A percentile compares a stretch with the other conserved stretches of the same genome.
phyloP scores from a whole-genome alignment of 352 stramenopile species.

The Thalassiosira pacifica region DNA sequence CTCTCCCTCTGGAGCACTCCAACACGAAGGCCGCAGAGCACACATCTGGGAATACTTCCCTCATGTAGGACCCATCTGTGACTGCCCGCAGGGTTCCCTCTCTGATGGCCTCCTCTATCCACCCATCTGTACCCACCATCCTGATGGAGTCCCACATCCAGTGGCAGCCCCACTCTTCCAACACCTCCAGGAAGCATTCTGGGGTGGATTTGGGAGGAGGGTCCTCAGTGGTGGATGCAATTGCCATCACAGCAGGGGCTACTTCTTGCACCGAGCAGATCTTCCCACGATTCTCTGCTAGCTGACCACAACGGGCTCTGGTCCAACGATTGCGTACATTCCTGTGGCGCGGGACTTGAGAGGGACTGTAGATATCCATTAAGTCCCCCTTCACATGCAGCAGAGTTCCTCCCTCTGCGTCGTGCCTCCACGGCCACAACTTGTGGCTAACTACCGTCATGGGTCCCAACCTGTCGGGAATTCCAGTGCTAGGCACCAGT shows the following conservation, averaged over 20 bases:
- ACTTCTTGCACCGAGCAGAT: too few species aligned
- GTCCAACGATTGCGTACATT: constrained; percentile 15
- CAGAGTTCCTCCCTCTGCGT: not conserved
- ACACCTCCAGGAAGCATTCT: not conserved
- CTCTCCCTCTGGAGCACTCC: not conserved
- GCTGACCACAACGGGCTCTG: constrained; percentile 13
- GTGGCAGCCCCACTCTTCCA: not conserved
- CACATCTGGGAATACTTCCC: not conserved
- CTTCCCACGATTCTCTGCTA: not conserved
- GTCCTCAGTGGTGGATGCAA: too few species aligned
- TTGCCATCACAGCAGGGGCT: too few species aligned
- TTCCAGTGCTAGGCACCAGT: not conserved
- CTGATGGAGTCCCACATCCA: constrained; percentile 32
- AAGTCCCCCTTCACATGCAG: too few species aligned
- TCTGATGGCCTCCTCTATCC: constrained; percentile 1
- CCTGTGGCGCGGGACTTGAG: constrained; percentile 9
- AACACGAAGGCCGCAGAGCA: constrained; percentile 20
- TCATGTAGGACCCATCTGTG: constrained; percentile 27
- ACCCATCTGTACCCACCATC: not conserved
- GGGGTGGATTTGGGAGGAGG: not conserved
- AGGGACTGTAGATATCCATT: constrained; percentile 33
- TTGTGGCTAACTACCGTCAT: not conserved
- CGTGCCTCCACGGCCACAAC: constrained; percentile 3
- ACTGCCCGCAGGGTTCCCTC: not conserved
- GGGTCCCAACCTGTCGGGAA: not conserved